Percentiles rank a stretch among this genome's conserved stretches.
Conservation (phyloP, 805 yeast species). For the Candida alai region DNA sequence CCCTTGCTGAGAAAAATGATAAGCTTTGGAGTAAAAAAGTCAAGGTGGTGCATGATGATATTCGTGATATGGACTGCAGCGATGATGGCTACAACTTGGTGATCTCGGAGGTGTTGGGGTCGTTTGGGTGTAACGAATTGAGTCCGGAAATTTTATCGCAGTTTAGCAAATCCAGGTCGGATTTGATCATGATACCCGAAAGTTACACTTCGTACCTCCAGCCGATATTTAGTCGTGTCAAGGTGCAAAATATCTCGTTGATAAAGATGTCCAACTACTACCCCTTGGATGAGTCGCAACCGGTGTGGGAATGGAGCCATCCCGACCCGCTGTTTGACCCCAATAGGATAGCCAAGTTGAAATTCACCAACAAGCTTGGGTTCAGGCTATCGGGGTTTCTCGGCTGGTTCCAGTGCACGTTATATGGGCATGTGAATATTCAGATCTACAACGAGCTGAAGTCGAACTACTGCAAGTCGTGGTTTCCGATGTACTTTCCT, state of each 20-base stretch:
- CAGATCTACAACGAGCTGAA: conserved; percentile 42
- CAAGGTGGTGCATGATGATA: conserved; percentile 53
- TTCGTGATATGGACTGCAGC: conserved; percentile 31
- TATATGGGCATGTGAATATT: conserved; percentile 57
- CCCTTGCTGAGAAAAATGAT: conserved; percentile 46
- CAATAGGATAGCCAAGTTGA: background rate
- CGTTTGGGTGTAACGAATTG: conserved; percentile 89
- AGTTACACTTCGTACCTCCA: conserved; percentile 56
- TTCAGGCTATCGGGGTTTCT: conserved; percentile 58
- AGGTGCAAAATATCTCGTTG: conserved; percentile 10
- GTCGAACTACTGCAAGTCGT: conserved; percentile 27
- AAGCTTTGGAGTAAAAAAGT: conserved; percentile 52
- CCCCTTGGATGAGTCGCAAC: conserved; percentile 35
- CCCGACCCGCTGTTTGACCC: conserved; percentile 24
- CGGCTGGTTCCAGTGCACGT: conserved; percentile 69
- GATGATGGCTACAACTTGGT: conserved; percentile 40
- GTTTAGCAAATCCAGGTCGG: conserved; percentile 23
- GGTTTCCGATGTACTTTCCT: conserved; percentile 39
- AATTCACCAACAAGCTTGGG: conserved; percentile 1
- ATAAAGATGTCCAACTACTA: conserved; percentile 17
- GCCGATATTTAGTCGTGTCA: conserved; percentile 52
- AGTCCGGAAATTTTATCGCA: conserved; percentile 66
- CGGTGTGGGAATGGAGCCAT: conserved; percentile 62
- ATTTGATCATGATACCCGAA: conserved; percentile 35
- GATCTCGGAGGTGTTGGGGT: conserved; percentile 80